Percentiles rank a stretch among this genome's conserved stretches.
Conservation (phyloP, 2,329 filamentous ascomycete species). For the Neopestalotiopsis rosae region DNA sequence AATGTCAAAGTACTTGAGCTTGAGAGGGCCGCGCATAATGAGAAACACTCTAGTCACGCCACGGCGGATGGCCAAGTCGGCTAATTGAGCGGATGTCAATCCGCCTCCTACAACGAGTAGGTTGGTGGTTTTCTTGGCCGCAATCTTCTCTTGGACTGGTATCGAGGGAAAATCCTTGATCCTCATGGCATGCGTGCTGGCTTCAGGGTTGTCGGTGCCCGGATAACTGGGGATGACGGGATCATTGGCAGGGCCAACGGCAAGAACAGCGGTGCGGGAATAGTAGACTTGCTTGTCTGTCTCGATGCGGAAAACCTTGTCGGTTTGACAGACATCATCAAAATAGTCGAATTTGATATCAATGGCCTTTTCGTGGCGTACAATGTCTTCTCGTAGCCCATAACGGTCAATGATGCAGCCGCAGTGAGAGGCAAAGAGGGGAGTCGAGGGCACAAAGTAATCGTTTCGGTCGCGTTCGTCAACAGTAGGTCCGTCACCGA, state of each 20-base stretch:
- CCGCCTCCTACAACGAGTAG: conserved; percentile 77
- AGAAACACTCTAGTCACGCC: conserved; percentile 74
- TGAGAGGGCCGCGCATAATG: conserved; percentile 65
- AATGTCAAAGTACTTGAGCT: conserved; percentile 79
- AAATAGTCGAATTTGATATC: conserved; percentile 66
- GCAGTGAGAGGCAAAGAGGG: conserved; percentile 69
- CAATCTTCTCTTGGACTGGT: conserved; percentile 58
- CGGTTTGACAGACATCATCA: conserved; percentile 47
- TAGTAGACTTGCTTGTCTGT: conserved; percentile 61
- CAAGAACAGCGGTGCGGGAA: conserved; percentile 69
- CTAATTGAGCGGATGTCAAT: conserved; percentile 76
- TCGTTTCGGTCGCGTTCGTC: conserved; percentile 73
- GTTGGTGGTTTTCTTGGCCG: conserved; percentile 56
- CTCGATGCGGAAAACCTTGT: conserved; percentile 68
- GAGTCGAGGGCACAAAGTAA: conserved; percentile 69
- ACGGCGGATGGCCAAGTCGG: conserved; percentile 67
- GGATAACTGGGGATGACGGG: conserved; percentile 50
- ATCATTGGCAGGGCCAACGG: conserved; percentile 70
- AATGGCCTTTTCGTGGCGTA: conserved; percentile 64
- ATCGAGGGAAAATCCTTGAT: conserved; percentile 63
- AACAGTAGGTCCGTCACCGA: conserved; percentile 55
- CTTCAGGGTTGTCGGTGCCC: conserved; percentile 36
- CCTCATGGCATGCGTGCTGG: conserved; percentile 65
- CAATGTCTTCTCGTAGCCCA: conserved; percentile 56
- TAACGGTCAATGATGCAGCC: conserved; percentile 62